Percentiles rank a stretch among this genome's conserved stretches.
phyloP scores from a whole-genome alignment of 768 basidiomycete genomes.

The Xanthoconium stramineum region DNA sequence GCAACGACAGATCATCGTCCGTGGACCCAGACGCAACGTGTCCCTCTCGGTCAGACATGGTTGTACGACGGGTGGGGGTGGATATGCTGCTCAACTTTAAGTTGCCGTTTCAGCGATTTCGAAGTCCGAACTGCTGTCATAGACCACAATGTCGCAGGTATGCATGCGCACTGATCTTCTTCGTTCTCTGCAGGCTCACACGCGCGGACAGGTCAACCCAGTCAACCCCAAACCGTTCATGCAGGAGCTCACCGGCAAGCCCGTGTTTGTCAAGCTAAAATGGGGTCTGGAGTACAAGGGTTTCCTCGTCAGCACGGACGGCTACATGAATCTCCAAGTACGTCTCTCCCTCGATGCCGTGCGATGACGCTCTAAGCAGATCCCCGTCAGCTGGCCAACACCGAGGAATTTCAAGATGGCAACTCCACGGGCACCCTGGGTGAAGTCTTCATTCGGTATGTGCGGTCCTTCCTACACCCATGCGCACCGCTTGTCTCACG shows the following conservation, averaged over 20 bases:
- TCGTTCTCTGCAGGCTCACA: slow-evolving; percentile 7
- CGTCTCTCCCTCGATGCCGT: slow-evolving; percentile 1
- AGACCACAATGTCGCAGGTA: slow-evolving; percentile 19
- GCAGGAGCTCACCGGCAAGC: slow-evolving; percentile 97
- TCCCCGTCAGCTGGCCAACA: slow-evolving; percentile 81
- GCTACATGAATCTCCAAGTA: slow-evolving; percentile 99
- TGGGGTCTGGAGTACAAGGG: slow-evolving; percentile 99
- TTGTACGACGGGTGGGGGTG: background rate
- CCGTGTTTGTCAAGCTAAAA: slow-evolving; percentile 91
- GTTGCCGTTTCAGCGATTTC: slow-evolving; percentile 29
- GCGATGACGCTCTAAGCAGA: background rate
- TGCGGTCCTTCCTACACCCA: background rate
- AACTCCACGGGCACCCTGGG: slow-evolving; percentile 95
- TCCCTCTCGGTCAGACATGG: slow-evolving; percentile 87
- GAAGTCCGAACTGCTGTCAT: slow-evolving; percentile 33
- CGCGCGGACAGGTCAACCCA: slow-evolving; percentile 65
- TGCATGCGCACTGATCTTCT: background rate
- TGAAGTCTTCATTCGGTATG: slow-evolving; percentile 96
- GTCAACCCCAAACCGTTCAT: slow-evolving; percentile 99
- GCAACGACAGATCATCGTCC: slow-evolving; percentile 94
- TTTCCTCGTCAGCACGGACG: slow-evolving; percentile 97
- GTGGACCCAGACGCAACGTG: slow-evolving; percentile 56
- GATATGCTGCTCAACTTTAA: background rate
- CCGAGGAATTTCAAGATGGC: slow-evolving; percentile 96
- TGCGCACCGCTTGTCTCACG: slow-evolving; percentile 3